Evolutionary conservation across 129 eudicot species (phyloP).

Genomic region (Ambrosia trifida): DNA sequence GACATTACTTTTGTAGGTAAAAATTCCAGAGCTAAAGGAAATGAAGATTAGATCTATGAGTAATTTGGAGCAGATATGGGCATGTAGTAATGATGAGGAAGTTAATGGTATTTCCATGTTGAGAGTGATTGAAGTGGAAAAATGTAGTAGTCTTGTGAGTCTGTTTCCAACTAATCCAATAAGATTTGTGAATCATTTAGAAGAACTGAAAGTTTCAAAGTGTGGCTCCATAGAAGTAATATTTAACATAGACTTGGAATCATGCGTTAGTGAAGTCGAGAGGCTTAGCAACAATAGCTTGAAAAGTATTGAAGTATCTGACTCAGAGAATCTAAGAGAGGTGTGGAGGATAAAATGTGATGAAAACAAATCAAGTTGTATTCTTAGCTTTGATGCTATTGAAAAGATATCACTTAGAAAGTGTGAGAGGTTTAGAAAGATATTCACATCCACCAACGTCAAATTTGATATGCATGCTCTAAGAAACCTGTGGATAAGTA

Average conservation of each 20-base stretch:
- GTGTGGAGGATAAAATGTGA: constrained; percentile 22
- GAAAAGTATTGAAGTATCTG: background rate
- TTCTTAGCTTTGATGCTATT: background rate
- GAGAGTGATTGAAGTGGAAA: background rate
- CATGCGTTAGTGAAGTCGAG: background rate
- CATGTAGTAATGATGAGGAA: background rate
- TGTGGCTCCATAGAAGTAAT: constrained; percentile 17
- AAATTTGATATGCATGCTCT: background rate
- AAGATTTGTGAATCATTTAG: background rate
- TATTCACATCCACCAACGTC: background rate
- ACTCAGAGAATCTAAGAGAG: background rate
- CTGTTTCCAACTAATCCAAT: constrained; percentile 25
- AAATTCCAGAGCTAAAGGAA: background rate
- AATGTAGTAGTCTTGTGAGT: constrained; percentile 14
- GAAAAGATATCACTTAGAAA: background rate
- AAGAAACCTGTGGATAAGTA: background rate
- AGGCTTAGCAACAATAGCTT: background rate
- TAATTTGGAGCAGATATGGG: constrained; percentile 15
- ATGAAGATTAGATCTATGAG: background rate
- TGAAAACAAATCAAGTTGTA: too few relatives aligned
- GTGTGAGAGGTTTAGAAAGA: background rate
- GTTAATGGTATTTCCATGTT: background rate
- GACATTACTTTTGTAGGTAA: background rate
- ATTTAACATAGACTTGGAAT: constrained; percentile 18
- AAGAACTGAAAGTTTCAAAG: background rate